Percentiles rank a stretch among this genome's conserved stretches.
phyloP scores from a whole-genome alignment of 805 yeast species.

The Candida easanensis region DNA sequence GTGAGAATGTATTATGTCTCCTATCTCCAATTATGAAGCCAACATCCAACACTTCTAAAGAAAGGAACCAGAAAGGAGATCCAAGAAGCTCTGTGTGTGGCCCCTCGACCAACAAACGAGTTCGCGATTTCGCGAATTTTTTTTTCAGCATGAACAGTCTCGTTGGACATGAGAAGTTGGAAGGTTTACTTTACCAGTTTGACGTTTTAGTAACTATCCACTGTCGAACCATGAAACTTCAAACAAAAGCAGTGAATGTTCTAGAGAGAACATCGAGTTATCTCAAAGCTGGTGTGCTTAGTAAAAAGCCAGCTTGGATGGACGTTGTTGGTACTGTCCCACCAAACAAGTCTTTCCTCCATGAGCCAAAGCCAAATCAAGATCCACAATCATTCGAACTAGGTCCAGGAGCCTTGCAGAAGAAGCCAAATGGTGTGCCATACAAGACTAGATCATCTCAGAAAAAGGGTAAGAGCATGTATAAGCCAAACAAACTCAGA shows the following conservation, averaged over 20 bases:
- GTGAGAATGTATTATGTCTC: no score
- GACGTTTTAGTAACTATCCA: no score
- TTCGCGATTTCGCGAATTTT: background rate
- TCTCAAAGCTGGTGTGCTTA: conserved; percentile 66
- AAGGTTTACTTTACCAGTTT: no score
- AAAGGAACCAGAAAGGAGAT: no score
- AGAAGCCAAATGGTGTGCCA: conserved; percentile 19
- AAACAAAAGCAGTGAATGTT: conserved; percentile 71
- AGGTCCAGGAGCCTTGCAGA: conserved; percentile 13
- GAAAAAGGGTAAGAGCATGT: conserved; percentile 12
- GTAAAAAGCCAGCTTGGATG: conserved; percentile 83
- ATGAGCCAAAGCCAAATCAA: conserved; percentile 22
- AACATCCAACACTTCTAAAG: no score
- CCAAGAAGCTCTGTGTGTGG: no score
- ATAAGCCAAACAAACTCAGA: conserved; percentile 23
- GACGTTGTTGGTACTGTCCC: conserved; percentile 81
- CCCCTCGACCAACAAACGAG: background rate
- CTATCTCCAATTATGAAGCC: no score
- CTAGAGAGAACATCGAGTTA: conserved; percentile 79
- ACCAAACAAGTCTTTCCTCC: conserved; percentile 58
- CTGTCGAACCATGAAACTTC: conserved; percentile 68
- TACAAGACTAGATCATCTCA: conserved; percentile 32
- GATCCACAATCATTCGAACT: conserved; percentile 6
- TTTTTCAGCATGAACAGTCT: no score
- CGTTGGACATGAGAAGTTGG: no score